Percentiles rank a stretch among this genome's conserved stretches.
Conservation (phyloP, 768 basidiomycete species). For the Tulasnella sp. region DNA sequence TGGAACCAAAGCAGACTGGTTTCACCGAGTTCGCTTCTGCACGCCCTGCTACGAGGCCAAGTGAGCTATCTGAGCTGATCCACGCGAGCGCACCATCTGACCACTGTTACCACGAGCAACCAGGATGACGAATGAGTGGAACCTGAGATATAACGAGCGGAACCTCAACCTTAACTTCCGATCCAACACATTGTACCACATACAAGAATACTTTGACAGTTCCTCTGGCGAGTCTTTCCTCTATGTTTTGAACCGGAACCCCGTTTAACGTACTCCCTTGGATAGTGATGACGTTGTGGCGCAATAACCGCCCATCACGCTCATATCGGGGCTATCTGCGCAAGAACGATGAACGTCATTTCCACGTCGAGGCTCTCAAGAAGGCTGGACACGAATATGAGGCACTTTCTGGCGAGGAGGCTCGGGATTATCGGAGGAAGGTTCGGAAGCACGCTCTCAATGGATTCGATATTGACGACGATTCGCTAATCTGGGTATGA, state of each 20-base stretch:
- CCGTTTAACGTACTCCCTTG: no score
- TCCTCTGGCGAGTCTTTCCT: not conserved
- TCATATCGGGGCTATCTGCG: no score
- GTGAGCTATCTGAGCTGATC: not conserved
- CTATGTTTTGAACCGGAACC: not conserved
- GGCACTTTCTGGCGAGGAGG: not conserved
- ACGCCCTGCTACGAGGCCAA: not conserved
- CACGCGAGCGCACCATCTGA: not conserved
- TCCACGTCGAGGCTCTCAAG: not conserved
- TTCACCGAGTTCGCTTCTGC: constrained; percentile 1
- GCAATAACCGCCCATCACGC: no score
- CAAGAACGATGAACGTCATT: not conserved
- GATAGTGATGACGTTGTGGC: no score
- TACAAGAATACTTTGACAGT: not conserved
- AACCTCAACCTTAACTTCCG: not conserved
- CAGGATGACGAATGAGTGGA: not conserved
- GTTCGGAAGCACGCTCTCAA: not conserved
- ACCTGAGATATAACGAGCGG: not conserved
- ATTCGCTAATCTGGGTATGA: not conserved
- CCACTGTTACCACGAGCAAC: not conserved
- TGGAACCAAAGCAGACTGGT: not conserved
- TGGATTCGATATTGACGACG: not conserved
- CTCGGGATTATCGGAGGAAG: not conserved
- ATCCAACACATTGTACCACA: no score
- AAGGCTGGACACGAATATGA: not conserved